These are phyloP conservation scores for Dovyalis caffra DNA, from an alignment of 345 rosid genomes.

Conservation along the genomic window DNA sequence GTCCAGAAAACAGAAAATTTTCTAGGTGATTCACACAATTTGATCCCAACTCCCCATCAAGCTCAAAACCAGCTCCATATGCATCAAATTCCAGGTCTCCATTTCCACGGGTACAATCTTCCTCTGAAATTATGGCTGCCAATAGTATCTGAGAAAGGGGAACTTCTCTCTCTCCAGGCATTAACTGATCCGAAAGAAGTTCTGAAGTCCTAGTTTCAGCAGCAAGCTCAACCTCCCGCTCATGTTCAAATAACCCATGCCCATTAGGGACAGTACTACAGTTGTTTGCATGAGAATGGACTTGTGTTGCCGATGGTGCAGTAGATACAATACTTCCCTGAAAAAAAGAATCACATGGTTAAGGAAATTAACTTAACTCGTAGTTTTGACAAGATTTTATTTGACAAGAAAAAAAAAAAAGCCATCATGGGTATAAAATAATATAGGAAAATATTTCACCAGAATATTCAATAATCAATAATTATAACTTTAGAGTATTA, in stretches of 20 bases:
- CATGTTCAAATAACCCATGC: conserved; percentile 36
- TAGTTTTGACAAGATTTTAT: neutral
- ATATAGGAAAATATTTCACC: neutral
- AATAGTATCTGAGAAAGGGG: conserved; percentile 77
- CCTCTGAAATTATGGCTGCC: conserved; percentile 85
- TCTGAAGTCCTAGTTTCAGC: conserved; percentile 29
- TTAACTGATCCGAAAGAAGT: conserved; percentile 30
- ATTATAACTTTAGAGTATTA: neutral
- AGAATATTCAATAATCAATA: neutral
- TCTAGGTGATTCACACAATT: conserved; percentile 48
- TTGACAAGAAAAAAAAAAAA: neutral
- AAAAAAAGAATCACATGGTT: neutral
- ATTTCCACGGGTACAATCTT: conserved; percentile 42
- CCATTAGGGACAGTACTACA: conserved; percentile 25
- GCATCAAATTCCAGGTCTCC: conserved; percentile 51
- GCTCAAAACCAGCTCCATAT: conserved; percentile 53
- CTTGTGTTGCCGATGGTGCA: conserved; percentile 17
- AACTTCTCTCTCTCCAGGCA: conserved; percentile 37
- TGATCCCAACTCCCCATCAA: conserved; percentile 59
- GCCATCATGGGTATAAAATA: neutral
- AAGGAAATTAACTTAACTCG: neutral
- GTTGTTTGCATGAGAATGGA: conserved; percentile 30
- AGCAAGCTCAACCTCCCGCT: conserved; percentile 25
- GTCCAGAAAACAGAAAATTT: conserved; percentile 36
- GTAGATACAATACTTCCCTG: conserved; percentile 44